Evolutionary conservation across 352 stramenopile genomes (phyloP).

Genomic region (Phytopythium mirpurense): DNA sequence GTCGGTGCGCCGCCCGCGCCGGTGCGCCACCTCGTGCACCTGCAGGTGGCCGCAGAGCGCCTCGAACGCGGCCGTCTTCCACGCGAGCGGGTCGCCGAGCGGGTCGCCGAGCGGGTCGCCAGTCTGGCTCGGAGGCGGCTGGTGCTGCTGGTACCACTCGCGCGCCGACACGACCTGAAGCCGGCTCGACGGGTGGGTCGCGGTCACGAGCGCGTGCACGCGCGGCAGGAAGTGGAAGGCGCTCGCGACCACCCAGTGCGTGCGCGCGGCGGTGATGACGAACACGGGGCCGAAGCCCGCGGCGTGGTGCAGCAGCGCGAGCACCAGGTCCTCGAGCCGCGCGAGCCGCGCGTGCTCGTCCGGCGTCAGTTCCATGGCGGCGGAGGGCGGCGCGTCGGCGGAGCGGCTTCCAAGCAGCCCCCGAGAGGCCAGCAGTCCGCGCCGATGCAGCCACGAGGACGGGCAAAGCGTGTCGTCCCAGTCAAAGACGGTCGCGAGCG

Average conservation of each 20-base stretch:
- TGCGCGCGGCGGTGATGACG: conserved; percentile 55
- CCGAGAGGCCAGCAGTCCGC: conserved; percentile 34
- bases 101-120: too few species aligned
- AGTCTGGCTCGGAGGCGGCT: too few species aligned
- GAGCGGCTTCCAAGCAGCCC: too few species aligned
- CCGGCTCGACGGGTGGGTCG: conserved; percentile 16
- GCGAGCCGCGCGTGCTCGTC: conserved; percentile 20
- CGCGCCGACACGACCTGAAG: conserved; percentile 54
- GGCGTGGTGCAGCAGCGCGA: conserved; percentile 34
- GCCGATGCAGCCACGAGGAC: conserved; percentile 44
- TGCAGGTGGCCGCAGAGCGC: conserved; percentile 43
- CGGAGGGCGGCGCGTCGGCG: too few species aligned
- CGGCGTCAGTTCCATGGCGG: conserved; percentile 6
- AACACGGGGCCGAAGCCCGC: conserved; percentile 43
- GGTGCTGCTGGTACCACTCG: conserved; percentile 49
- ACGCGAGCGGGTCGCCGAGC: conserved; percentile 35
- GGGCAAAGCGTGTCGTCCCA: conserved; percentile 69
- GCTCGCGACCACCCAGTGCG: conserved; percentile 42
- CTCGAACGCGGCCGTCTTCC: conserved; percentile 50
- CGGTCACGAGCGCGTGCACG: conserved; percentile 34
- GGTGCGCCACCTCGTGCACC: conserved; percentile 29
- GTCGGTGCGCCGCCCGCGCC: conserved; percentile 21
- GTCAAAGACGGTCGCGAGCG: conserved; percentile 44
- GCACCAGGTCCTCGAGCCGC: conserved; percentile 32
- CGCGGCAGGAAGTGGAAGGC: conserved; percentile 39